A percentile compares a stretch with the other conserved stretches of the same genome.
These are phyloP conservation scores for Lithospermum erythrorhizon DNA, from an alignment of 257 asterid genomes.

Conservation along the genomic window DNA sequence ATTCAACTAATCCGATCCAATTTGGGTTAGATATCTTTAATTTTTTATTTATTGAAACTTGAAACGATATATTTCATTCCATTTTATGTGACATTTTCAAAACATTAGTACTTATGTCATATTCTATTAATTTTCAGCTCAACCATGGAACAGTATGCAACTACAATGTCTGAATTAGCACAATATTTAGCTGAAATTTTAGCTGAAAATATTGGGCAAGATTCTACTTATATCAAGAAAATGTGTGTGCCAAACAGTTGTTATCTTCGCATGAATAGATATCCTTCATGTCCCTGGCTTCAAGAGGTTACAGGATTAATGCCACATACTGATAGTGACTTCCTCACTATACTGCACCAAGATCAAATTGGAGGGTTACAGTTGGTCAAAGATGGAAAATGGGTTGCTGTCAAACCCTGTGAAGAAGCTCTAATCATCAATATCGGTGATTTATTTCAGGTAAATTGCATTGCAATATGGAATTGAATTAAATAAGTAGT, in stretches of 20 bases:
- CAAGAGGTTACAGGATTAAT: slow-evolving; percentile 48
- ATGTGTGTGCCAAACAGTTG: slow-evolving; percentile 44
- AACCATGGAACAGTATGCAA: slow-evolving; percentile 51
- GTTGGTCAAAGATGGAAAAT: slow-evolving; percentile 51
- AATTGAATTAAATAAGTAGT: no score
- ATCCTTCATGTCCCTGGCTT: slow-evolving; percentile 51
- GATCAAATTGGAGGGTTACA: slow-evolving; percentile 82
- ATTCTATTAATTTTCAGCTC: slow-evolving; percentile 27
- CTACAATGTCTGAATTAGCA: slow-evolving; percentile 38
- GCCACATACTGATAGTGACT: slow-evolving; percentile 84
- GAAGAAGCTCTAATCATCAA: slow-evolving; percentile 64
- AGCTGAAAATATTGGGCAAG: slow-evolving; percentile 42
- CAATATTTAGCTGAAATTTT: slow-evolving; percentile 39
- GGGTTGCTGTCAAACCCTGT: slow-evolving; percentile 81
- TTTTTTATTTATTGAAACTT: no score
- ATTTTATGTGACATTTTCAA: neutral
- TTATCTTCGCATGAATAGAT: slow-evolving; percentile 72
- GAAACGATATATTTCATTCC: no score
- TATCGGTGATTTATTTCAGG: slow-evolving; percentile 84
- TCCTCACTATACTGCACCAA: slow-evolving; percentile 71
- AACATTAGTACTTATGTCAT: no score
- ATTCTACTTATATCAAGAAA: slow-evolving; percentile 38
- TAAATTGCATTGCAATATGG: slow-evolving; percentile 6
- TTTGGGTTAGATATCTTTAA: no score
- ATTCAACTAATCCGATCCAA: no score